Evolutionary conservation across 2,329 filamentous ascomycete species (phyloP), one percentile per base, ranked within the genome.

Genomic region (Parastagonospora avenae): DNA sequence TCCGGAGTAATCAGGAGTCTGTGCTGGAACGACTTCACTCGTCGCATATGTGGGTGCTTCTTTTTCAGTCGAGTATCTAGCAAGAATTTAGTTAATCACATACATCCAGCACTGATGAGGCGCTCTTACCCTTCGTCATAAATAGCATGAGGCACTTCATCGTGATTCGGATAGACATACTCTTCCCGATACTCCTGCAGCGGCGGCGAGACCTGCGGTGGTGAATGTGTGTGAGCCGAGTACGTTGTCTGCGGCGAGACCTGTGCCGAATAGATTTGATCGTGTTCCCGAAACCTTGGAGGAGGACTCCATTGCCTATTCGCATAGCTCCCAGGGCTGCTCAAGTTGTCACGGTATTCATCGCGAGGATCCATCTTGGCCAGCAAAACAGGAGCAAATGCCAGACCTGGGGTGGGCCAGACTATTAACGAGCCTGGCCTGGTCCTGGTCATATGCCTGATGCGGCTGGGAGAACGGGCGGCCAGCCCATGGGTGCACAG

Each of bases 1-100:
- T 16, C 55, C 59, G 8, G 62, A 65, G 28, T 60, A 66, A 31
- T 65, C 63, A 2, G 60, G 62, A 5, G 62, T 64, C 2, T 57
- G 50, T 38, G 32, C 15, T 14, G 44, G 49, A 4, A 49, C 14
- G 1, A 50, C 27, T 14, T 48, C 43, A 32, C 50, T 16, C 39
- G 54, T 53, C 8, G 50, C 39, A 39, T 59, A 59, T 8, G 38
- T 12, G 2, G 59, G 60, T 10, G 55, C 54, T 41, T 65, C 57
- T 38, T 65, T 66, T 35, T 62, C 60, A 1, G 55, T 63, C 1
- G 60, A 62, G 15, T 60, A 52, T 27, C 63, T 64, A 24, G 29
- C 12, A 5, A 2, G 46, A n/a, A 4, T 37, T 61, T 36, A 63
- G 59, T 50, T 9, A 1, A 43, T 47, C 33, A 52, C 46, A 14